These are phyloP conservation scores for Beauveria sp. DNA, from an alignment of 2,329 filamentous ascomycete genomes.

Conservation along the genomic window DNA sequence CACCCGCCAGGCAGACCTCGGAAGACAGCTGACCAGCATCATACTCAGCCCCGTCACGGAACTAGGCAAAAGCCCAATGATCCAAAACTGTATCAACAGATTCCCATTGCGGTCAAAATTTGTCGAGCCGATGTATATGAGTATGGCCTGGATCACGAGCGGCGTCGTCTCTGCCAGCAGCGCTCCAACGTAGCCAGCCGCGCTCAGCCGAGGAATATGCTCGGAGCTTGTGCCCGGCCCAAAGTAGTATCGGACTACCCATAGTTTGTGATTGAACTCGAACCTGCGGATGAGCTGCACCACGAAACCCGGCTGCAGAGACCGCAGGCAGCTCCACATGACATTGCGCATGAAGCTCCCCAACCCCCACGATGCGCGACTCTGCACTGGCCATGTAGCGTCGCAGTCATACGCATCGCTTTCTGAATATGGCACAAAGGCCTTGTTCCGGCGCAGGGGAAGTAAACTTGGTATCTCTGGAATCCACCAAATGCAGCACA, in stretches of 20 bases:
- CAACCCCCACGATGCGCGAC: background rate
- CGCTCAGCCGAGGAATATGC: background rate
- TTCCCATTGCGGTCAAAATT: background rate
- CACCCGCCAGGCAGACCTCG: background rate
- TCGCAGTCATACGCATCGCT: background rate
- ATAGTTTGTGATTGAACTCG: background rate
- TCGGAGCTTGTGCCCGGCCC: conserved; percentile 2
- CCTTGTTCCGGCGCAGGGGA: background rate
- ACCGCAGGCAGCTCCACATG: conserved; percentile 7
- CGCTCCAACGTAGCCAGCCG: background rate
- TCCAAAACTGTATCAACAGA: conserved; percentile 1
- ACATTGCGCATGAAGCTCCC: background rate
- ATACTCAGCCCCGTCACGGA: conserved; percentile 2
- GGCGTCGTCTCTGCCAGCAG: background rate
- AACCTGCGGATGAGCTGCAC: background rate
- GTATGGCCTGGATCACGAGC: conserved; percentile 1
- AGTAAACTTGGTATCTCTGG: background rate
- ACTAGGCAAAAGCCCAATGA: background rate
- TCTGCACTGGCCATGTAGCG: background rate
- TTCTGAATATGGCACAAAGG: background rate
- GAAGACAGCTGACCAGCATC: background rate
- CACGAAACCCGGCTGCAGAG: conserved; percentile 5
- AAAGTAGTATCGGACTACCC: conserved; percentile 6
- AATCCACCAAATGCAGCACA: conserved; percentile 5
- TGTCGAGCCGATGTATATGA: conserved; percentile 4